Base-by-base conservation (phyloP, 371 early-diverging fungal genomes). In the Mortierella sp. region DNA sequence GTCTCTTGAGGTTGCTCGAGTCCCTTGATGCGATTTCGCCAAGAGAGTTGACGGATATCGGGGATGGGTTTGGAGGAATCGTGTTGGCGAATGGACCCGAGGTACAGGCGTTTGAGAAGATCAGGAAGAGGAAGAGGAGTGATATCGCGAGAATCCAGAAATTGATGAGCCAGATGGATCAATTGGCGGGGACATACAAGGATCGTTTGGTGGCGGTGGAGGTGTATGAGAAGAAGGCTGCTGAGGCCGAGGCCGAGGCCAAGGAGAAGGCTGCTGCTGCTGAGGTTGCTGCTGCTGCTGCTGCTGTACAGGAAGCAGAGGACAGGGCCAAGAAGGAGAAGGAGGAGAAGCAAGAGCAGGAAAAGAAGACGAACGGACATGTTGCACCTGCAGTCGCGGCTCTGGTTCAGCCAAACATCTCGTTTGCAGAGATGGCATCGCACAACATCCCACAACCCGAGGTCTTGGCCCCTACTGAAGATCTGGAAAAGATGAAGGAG, bases 401-500 rank as follows among this genome's bases (percentile, higher is more conserved):
- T 47, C 19, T 72, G 54, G 82, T 71, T 24, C 73, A 81, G 81
- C 74, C 81, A 55, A 82, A 75, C n/a, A 28, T 81, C 14, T 79
- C 85, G 10, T 85, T 81, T 54, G 85, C 85, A 28, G 81, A 68
- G 34, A 74, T 81, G 3, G 80, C 77, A n/a, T 73, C 71, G 10
- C 77, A 65, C 47, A 52, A 80, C 75, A 65, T 75, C 70, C 48
- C 55, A 5, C 58, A 80, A 38, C 60, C 77, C 11, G 74, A 77
- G 70, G 28, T 84, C 21, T 55, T 80, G 75, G 78, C 63, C 44
- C 65, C 50, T 19, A 84, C 81, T 2, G 80, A 71, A 60, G 82
- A 81, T 71, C 70, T 81, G 63, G 79, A 81, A 74, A 81, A 79
- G 82, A 78, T 84, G 84, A 80, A 80, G 78, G 84, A 77, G 54